phyloP scores from a whole-genome alignment of 2,329 filamentous ascomycete genomes.

The Cladosporium sp. region DNA sequence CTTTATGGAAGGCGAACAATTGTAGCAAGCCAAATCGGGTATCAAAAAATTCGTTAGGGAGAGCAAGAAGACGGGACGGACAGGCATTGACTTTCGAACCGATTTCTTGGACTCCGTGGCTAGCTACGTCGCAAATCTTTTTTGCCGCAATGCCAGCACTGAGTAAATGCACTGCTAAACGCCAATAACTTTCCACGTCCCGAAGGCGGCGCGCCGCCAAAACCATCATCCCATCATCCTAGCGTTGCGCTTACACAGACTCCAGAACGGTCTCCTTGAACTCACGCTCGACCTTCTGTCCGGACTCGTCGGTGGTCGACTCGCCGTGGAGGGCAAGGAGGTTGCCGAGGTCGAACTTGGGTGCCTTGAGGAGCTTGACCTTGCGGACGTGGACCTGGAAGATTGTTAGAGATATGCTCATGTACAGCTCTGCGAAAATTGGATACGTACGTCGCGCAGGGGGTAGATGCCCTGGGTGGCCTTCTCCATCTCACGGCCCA shows the following conservation, averaged over 20 bases:
- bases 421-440: neutral
- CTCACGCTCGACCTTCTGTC: conserved; percentile 96
- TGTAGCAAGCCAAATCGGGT: neutral
- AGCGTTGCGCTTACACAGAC: conserved; percentile 65
- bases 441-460: conserved; percentile 79
- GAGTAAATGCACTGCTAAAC: conserved; percentile 14
- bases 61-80: conserved; percentile 7
- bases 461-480: conserved; percentile 99
- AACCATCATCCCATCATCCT: conserved; percentile 10
- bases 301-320: conserved; percentile 90
- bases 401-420: conserved; percentile 31
- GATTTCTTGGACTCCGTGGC: conserved; percentile 13
- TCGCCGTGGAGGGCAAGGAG: conserved; percentile 97
- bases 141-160: conserved; percentile 10
- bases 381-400: conserved; percentile 96
- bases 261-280: conserved; percentile 98
- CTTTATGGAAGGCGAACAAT: neutral
- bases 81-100: conserved; percentile 14
- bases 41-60: conserved; percentile 12
- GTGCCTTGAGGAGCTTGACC: conserved; percentile 97
- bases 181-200: conserved; percentile 13
- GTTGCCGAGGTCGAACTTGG: conserved; percentile 98
- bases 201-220: conserved; percentile 13
- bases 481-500: conserved; percentile 99
- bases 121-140: conserved; percentile 11